These are phyloP conservation scores for Exophiala bonariae DNA, from an alignment of 2,329 filamentous ascomycete species.

Conservation along the genomic window DNA sequence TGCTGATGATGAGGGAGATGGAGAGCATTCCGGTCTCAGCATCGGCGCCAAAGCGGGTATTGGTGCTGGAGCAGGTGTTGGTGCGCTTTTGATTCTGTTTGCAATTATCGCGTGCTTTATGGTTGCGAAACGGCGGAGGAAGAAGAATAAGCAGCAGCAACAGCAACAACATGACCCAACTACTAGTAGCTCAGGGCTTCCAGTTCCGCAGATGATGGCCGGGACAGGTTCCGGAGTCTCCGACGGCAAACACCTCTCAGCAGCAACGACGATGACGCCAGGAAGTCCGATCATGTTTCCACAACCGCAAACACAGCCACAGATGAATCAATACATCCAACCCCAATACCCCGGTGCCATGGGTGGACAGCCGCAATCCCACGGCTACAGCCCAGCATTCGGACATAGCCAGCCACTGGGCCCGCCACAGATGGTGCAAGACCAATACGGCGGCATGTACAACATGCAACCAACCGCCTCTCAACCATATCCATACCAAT, in stretches of 20 bases:
- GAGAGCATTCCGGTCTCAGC: slow-evolving; percentile 21
- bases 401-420: not conserved
- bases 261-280: slow-evolving; percentile 10
- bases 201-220: too few relatives aligned
- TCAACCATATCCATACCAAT: not conserved
- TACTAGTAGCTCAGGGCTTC: not conserved
- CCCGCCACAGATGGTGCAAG: not conserved
- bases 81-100: slow-evolving; percentile 27
- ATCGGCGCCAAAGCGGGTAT: slow-evolving; percentile 34
- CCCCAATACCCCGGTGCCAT: not conserved
- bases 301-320: not conserved
- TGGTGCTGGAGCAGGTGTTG: slow-evolving; percentile 40
- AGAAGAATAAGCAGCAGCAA: not conserved
- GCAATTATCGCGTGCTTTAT: slow-evolving; percentile 11
- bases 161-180: not conserved
- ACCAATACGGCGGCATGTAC: slow-evolving; percentile 1
- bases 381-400: slow-evolving; percentile 1
- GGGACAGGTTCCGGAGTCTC: too few relatives aligned
- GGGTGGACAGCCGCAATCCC: not conserved
- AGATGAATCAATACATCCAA: not conserved
- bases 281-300: slow-evolving; percentile 8
- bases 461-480: too few relatives aligned
- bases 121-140: not conserved
- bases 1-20: slow-evolving; percentile 10
- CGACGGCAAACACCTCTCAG: slow-evolving; percentile 14